Evolutionary conservation across 2,329 filamentous ascomycete genomes (phyloP), one percentile per base, ranked within the genome.

Genomic region (Colletotrichum sp.): DNA sequence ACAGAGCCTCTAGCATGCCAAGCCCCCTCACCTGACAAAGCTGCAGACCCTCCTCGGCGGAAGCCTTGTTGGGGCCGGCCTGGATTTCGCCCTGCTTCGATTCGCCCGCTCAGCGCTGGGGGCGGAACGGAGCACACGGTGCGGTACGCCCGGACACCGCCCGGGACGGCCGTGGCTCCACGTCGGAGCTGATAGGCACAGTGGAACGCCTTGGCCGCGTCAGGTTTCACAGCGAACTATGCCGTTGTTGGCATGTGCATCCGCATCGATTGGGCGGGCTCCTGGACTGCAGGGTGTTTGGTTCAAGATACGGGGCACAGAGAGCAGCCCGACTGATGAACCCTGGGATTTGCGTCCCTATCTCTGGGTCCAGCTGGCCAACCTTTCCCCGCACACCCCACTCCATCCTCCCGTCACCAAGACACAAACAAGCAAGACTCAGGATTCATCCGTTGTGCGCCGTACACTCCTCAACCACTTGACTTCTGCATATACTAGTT

Each of bases 231-330:
- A 43, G 52, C 61, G 30, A 43, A 43, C 75, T 77, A 77, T 32
- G 64, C 75, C 74, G 69, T 75, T 73, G 65, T 75, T 73, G 75
- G 76, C 55, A 77, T 73, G 71, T 68, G 61, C 69, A 77, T 62
- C 76, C 75, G 74, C 71, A 26, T 12, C 74, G 48, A 69, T 75
- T 71, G 72, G 59, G 68, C 56, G 43, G 58, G 30, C n/a, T 26
- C 28, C 24, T 10, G 18, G 28, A 26, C 28, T 58, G 32, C 62
- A 58, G 36, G 38, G 32, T 58, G 65, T 59, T 14, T 28, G 65
- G 70, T 76, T 55, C 55, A 62, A 61, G 24, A 62, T 26, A 66
- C 61, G 52, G 61, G 71, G 38, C 69, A 28, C 32, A 70, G n/a
- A 69, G 30, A 16, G 36, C 52, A 21, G 26, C 24, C n/a, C 59